Evolutionary conservation across 371 early-diverging fungal genomes (phyloP), one percentile per base, ranked within the genome.

Genomic region (Rhizopus sp.): DNA sequence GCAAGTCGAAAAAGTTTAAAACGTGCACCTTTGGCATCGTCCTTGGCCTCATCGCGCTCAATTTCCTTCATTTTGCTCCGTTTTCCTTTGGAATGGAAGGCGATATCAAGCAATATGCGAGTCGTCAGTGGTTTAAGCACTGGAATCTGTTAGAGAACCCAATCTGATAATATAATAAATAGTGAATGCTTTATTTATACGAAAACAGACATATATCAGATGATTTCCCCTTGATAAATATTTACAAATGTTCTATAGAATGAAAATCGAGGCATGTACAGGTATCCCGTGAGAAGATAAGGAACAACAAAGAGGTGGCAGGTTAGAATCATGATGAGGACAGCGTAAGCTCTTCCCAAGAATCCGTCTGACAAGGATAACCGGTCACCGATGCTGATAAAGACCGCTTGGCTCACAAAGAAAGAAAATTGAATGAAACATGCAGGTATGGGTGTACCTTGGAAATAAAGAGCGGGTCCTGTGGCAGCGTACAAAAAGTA

Each of bases 1-100:
- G 47, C 0, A 30, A 63, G 0, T 60, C 59, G 6, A 31, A 53
- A 0, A 50, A 23, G 33, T 60, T 57, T 7, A 69, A 72, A 49
- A 30, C 39, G 33, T 33, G 70, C 5, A 57, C 82, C 12, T 83
- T 84, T 70, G 69, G 65, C 9, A 13, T 75, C 9, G 72, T 81
- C 0, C 75, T 87, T 47, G 34, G 63, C 13, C 45, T 75, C 0
- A 76, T 91, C 4, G 56, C 68, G 13, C 41, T 45, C 0, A 80
- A 84, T 48, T 95, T 92, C 67, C 55, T 84, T 47, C 88, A 82
- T 66, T 95, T 95, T 70, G 75, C 88, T 45, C 91, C 92, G 35
- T 81, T 94, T 53, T 87, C 92, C 4, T 96, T 90, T 75, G 97
- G 97, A 7, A 88, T 95, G 65, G 62, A 67, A 34, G 89, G 88